phyloP scores from a whole-genome alignment of 2,329 filamentous ascomycete genomes.

The Colletotrichum godetiae region DNA sequence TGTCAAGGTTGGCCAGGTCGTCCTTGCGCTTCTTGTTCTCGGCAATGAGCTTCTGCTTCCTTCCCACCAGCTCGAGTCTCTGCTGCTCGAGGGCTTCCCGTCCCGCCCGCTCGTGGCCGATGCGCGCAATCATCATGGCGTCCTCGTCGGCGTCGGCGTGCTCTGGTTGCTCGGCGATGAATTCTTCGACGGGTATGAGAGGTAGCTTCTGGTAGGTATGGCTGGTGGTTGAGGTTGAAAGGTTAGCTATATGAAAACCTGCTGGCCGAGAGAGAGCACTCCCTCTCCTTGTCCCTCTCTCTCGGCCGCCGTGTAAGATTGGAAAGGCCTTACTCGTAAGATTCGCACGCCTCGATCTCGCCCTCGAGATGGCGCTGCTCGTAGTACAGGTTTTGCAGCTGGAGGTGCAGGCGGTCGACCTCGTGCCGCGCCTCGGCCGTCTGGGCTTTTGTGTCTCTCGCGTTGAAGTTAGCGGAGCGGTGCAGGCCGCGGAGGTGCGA shows the following conservation, averaged over 20 bases:
- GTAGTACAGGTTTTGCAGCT: constrained; percentile 96
- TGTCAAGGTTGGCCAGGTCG: constrained; percentile 89
- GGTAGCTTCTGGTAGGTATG: constrained; percentile 91
- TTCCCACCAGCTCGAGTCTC: constrained; percentile 78
- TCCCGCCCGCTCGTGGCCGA: constrained; percentile 89
- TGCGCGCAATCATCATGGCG: constrained; percentile 87
- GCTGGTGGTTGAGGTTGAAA: constrained; percentile 52
- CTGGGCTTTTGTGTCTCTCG: constrained; percentile 85
- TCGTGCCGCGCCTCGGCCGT: constrained; percentile 91
- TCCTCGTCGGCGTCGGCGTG: constrained; percentile 79
- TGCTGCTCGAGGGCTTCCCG: constrained; percentile 88
- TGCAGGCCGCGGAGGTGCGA: constrained; percentile 86
- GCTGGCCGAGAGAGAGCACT: background rate
- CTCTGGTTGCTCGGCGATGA: constrained; percentile 81
- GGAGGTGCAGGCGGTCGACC: constrained; percentile 90
- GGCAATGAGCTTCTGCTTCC: constrained; percentile 71
- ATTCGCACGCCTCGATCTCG: constrained; percentile 91
- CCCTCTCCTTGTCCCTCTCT: no score
- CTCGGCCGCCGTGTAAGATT: background rate
- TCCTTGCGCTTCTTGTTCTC: constrained; percentile 94
- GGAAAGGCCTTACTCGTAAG: constrained; percentile 79
- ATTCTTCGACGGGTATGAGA: constrained; percentile 85
- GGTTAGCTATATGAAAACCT: constrained; percentile 33
- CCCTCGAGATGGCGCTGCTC: constrained; percentile 91
- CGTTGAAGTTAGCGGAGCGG: constrained; percentile 81